Evolutionary conservation across 257 asterid species (phyloP).

Genomic region (Rauvolfia tetraphylla): DNA sequence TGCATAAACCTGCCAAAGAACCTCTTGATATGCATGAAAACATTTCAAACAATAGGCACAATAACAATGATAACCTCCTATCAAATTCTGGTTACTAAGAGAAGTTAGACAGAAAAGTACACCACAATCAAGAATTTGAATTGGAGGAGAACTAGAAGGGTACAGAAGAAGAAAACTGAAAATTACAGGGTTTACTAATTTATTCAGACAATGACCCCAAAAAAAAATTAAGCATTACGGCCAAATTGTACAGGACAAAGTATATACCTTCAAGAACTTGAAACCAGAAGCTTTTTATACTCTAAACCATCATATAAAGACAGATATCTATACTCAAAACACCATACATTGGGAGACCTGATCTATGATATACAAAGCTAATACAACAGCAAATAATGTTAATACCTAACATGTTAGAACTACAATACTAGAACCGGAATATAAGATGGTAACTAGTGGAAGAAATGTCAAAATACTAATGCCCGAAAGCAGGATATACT

Average conservation of each 20-base stretch:
- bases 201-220: neutral
- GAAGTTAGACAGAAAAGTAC: neutral
- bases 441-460: neutral
- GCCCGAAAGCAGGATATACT: neutral
- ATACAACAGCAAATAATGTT: neutral
- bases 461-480: neutral
- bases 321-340: neutral
- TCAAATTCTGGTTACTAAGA: neutral
- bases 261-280: neutral
- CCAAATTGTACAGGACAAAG: neutral
- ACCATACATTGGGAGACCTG: neutral
- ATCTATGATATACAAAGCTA: neutral
- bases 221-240: neutral
- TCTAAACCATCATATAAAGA: neutral
- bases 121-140: neutral
- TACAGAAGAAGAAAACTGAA: neutral
- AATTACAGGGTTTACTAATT: neutral
- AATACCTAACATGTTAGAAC: neutral
- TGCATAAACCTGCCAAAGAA: slow-evolving; percentile 77
- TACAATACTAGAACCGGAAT: neutral
- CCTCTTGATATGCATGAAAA: slow-evolving; percentile 23
- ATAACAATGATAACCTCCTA: neutral
- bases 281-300: neutral
- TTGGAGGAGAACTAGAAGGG: neutral
- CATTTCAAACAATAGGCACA: neutral